These are phyloP conservation scores for Cotoneaster glaucophyllus DNA, from an alignment of 306 rosid species.

Conservation along the genomic window DNA sequence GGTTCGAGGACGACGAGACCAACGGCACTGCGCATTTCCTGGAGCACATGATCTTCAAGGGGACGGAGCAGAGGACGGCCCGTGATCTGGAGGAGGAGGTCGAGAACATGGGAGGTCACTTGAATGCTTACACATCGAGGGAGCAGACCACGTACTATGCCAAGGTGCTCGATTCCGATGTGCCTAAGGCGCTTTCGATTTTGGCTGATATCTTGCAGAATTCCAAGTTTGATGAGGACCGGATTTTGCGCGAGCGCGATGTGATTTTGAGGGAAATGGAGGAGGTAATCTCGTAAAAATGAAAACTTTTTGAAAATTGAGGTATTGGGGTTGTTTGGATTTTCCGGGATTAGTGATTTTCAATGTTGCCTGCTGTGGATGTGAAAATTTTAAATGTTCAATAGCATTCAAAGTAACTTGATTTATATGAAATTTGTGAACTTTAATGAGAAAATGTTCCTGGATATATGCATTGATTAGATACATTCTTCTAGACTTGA, in stretches of 20 bases:
- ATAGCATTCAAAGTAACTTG: not conserved
- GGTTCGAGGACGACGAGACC: conserved; percentile 87
- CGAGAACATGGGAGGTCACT: conserved; percentile 96
- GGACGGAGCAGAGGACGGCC: conserved; percentile 72
- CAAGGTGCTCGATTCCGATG: conserved; percentile 56
- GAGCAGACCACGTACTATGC: conserved; percentile 92
- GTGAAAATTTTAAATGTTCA: not conserved
- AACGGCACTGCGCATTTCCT: conserved; percentile 88
- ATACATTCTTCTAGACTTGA: not conserved
- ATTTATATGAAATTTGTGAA: not conserved
- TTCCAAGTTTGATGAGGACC: conserved; percentile 57
- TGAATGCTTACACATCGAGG: conserved; percentile 87
- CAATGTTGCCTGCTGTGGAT: not conserved
- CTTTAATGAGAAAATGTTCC: not conserved
- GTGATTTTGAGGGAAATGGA: conserved; percentile 94
- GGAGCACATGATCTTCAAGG: conserved; percentile 96
- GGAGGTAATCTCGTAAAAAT: conserved; percentile 44
- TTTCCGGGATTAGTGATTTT: not conserved
- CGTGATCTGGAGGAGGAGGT: conserved; percentile 75
- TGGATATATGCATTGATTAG: not conserved
- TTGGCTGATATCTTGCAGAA: conserved; percentile 87
- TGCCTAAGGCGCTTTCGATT: conserved; percentile 64
- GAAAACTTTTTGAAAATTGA: not conserved
- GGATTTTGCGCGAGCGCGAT: conserved; percentile 73
- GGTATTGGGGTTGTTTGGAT: not conserved